phyloP scores from a whole-genome alignment of 257 asterid genomes.

The Fraxinus pennsylvanica region DNA sequence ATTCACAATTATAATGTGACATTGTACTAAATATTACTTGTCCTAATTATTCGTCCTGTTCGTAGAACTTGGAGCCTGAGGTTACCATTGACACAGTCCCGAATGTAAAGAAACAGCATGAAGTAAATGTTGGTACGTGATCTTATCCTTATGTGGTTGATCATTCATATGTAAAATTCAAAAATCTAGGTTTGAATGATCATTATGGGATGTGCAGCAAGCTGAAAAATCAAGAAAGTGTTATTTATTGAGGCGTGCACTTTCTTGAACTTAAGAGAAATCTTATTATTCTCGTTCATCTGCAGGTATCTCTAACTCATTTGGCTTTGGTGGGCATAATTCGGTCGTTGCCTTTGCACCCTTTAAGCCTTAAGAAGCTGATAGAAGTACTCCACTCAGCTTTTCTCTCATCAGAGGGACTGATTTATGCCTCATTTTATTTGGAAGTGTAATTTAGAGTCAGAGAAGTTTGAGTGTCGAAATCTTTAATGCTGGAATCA shows the following conservation, averaged over 20 bases:
- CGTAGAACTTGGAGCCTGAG: constrained; percentile 40
- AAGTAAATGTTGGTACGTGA: constrained; percentile 63
- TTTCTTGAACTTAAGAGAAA: background rate
- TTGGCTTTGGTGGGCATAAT: constrained; percentile 74
- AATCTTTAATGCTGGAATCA: background rate
- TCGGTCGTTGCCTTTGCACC: constrained; percentile 77
- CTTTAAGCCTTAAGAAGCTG: constrained; percentile 43
- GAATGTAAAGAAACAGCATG: constrained; percentile 66
- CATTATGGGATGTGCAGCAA: too few species aligned
- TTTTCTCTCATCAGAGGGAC: background rate
- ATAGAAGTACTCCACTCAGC: background rate
- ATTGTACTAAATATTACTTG: too few species aligned
- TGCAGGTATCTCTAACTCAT: constrained; percentile 74
- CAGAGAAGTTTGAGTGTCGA: background rate
- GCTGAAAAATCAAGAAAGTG: too few species aligned
- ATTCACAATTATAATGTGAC: background rate
- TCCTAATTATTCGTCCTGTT: background rate
- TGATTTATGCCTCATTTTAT: background rate
- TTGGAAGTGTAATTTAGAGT: background rate
- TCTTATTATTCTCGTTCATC: background rate
- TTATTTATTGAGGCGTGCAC: too few species aligned
- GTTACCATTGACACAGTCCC: constrained; percentile 61
- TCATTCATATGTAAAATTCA: too few species aligned
- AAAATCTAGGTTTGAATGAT: too few species aligned
- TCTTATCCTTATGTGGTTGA: constrained; percentile 9